These are phyloP conservation scores for Macrophomina pseudophaseolina DNA, from an alignment of 2,329 filamentous ascomycete genomes.

Conservation along the genomic window DNA sequence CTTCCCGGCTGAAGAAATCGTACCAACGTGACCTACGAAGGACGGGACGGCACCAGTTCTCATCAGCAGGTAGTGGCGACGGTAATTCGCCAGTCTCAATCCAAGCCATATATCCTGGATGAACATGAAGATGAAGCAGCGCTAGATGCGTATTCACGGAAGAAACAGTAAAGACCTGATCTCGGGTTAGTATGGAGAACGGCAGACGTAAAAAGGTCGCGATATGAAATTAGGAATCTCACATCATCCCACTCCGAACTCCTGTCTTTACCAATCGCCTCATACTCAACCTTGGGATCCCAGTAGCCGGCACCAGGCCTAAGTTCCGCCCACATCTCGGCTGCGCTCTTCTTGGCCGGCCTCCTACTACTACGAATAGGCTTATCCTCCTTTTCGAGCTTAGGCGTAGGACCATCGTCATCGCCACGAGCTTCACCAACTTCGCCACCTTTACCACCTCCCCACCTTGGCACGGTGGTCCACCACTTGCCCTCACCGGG, in stretches of 20 bases:
- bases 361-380: slow-evolving; percentile 32
- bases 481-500: slow-evolving; percentile 66
- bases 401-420: slow-evolving; percentile 35
- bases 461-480: slow-evolving; percentile 62
- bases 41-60: slow-evolving; percentile 56
- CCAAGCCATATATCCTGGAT: slow-evolving; percentile 61
- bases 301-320: slow-evolving; percentile 58
- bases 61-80: slow-evolving; percentile 32
- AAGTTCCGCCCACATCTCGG: slow-evolving; percentile 59
- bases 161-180: slow-evolving; percentile 65
- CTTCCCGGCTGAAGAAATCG: slow-evolving; percentile 59
- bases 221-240: slow-evolving; percentile 33
- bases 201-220: background rate
- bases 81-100: slow-evolving; percentile 50
- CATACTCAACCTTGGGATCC: slow-evolving; percentile 62
- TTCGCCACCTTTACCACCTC: slow-evolving; percentile 57
- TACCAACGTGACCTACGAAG: slow-evolving; percentile 64
- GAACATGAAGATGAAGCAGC: slow-evolving; percentile 63
- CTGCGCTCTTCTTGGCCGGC: slow-evolving; percentile 47
- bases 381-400: slow-evolving; percentile 42
- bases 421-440: slow-evolving; percentile 41
- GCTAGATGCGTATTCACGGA: slow-evolving; percentile 67
- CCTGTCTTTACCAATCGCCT: slow-evolving; percentile 60
- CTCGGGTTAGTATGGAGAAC: slow-evolving; percentile 13
- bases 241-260: slow-evolving; percentile 60